Evolutionary conservation across 805 yeast species (phyloP).

Genomic region (Blastobotrys terrestris): DNA sequence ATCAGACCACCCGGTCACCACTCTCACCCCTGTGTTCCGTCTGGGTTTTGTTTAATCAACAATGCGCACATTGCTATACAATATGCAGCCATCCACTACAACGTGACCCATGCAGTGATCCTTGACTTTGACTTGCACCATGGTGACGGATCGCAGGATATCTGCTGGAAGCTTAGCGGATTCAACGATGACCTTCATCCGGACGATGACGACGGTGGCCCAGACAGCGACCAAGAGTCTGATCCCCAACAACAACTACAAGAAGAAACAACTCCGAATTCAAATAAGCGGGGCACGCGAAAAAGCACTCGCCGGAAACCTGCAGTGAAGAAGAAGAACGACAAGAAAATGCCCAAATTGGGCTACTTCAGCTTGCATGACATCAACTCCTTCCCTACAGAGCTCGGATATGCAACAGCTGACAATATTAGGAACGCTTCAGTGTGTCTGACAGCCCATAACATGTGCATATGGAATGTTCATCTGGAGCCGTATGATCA

Average conservation of each 20-base stretch:
- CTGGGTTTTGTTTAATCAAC: slow-evolving; percentile 77
- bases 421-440: slow-evolving; percentile 70
- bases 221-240: slow-evolving; percentile 19
- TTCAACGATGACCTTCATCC: slow-evolving; percentile 33
- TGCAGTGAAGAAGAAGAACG: slow-evolving; percentile 14
- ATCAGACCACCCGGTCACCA: slow-evolving; percentile 87
- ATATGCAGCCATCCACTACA: slow-evolving; percentile 58
- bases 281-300: neutral
- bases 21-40: slow-evolving; percentile 74
- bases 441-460: slow-evolving; percentile 71
- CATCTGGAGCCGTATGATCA: slow-evolving; percentile 62
- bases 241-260: slow-evolving; percentile 32
- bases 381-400: slow-evolving; percentile 81
- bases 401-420: slow-evolving; percentile 65
- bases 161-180: slow-evolving; percentile 66
- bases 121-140: slow-evolving; percentile 82
- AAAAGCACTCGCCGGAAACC: neutral
- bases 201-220: slow-evolving; percentile 19
- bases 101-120: slow-evolving; percentile 73
- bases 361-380: slow-evolving; percentile 84
- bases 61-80: slow-evolving; percentile 78
- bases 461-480: slow-evolving; percentile 74
- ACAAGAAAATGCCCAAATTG: slow-evolving; percentile 35
- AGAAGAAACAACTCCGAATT: neutral
- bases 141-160: slow-evolving; percentile 86